Evolutionary conservation across 805 yeast species (phyloP).

Genomic region (Ogataea pini): DNA sequence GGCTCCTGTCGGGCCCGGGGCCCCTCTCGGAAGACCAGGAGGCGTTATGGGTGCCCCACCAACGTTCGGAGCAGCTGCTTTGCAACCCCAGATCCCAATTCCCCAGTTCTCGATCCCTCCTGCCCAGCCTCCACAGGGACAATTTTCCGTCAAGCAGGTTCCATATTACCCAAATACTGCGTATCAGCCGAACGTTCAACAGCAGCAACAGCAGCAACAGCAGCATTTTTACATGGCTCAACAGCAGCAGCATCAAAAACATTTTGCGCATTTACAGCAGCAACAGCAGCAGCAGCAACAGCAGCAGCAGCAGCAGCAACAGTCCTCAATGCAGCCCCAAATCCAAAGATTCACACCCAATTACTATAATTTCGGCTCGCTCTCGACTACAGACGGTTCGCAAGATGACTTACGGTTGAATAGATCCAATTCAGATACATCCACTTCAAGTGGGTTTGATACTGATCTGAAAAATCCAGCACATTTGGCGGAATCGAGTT

Average conservation of each 20-base stretch:
- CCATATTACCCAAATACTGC: conserved; percentile 11
- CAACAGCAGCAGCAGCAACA: conserved; percentile 21
- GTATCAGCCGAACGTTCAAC: conserved; percentile 4
- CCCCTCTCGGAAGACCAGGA: neutral
- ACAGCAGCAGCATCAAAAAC: conserved; percentile 15
- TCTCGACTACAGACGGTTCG: conserved; percentile 32
- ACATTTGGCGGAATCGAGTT: conserved; percentile 16
- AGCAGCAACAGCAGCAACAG: conserved; percentile 12
- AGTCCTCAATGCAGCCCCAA: conserved; percentile 19
- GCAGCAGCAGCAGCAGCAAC: conserved; percentile 19
- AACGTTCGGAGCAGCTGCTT: conserved; percentile 13
- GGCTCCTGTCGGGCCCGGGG: conserved; percentile 4
- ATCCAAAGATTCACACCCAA: conserved; percentile 20
- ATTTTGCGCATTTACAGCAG: conserved; percentile 14
- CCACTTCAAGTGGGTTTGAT: conserved; percentile 27
- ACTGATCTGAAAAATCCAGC: conserved; percentile 19
- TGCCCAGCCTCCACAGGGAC: conserved; percentile 18
- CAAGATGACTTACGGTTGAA: conserved; percentile 29
- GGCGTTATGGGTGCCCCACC: conserved; percentile 15
- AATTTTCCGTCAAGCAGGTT: conserved; percentile 12
- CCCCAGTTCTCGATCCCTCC: conserved; percentile 21
- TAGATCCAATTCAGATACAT: conserved; percentile 31
- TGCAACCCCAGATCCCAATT: conserved; percentile 6
- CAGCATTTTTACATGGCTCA: conserved; percentile 20
- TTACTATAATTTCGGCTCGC: conserved; percentile 28